Conservation (phyloP, 1,284 basidiomycete genomes). For the Violaceomyces palustris region DNA sequence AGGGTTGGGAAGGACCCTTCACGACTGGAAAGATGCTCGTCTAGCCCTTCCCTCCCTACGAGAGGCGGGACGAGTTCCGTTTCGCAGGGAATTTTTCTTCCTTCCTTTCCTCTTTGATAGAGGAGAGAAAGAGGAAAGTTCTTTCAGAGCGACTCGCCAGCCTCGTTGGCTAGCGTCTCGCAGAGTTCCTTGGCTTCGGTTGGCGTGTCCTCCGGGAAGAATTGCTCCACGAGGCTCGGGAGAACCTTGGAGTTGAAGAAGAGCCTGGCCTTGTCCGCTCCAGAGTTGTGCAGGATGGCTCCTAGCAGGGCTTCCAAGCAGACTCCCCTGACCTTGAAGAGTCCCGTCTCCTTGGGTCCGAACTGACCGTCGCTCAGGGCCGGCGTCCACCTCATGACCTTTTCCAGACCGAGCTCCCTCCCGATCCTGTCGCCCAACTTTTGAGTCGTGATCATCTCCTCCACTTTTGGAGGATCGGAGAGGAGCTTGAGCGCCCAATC, state of each 20-base stretch:
- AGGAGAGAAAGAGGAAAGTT: too few relatives aligned
- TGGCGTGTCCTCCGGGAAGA: slow-evolving; percentile 18
- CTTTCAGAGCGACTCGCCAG: too few relatives aligned
- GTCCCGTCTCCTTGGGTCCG: slow-evolving; percentile 40
- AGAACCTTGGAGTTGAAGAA: slow-evolving; percentile 18
- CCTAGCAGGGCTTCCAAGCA: slow-evolving; percentile 51
- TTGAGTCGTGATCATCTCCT: slow-evolving; percentile 33
- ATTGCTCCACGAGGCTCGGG: slow-evolving; percentile 12
- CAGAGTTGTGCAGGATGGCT: slow-evolving; percentile 46
- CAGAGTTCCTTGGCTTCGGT: slow-evolving; percentile 9
- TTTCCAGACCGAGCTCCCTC: slow-evolving; percentile 38
- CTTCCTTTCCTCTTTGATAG: too few relatives aligned
- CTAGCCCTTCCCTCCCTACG: too few relatives aligned
- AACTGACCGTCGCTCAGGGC: slow-evolving; percentile 28
- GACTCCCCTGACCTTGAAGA: slow-evolving; percentile 49
- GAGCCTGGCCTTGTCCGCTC: slow-evolving; percentile 12
- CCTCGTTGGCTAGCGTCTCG: not conserved
- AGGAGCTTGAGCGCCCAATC: slow-evolving; percentile 28
- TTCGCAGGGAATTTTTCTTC: too few relatives aligned
- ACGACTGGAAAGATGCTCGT: too few relatives aligned
- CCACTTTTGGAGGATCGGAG: slow-evolving; percentile 18
- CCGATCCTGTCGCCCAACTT: slow-evolving; percentile 44
- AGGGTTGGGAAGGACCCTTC: too few relatives aligned
- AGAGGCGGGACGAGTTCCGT: too few relatives aligned
- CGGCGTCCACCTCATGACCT: slow-evolving; percentile 52